phyloP scores from a whole-genome alignment of 2,329 filamentous ascomycete species.

The Colletotrichum sp. region DNA sequence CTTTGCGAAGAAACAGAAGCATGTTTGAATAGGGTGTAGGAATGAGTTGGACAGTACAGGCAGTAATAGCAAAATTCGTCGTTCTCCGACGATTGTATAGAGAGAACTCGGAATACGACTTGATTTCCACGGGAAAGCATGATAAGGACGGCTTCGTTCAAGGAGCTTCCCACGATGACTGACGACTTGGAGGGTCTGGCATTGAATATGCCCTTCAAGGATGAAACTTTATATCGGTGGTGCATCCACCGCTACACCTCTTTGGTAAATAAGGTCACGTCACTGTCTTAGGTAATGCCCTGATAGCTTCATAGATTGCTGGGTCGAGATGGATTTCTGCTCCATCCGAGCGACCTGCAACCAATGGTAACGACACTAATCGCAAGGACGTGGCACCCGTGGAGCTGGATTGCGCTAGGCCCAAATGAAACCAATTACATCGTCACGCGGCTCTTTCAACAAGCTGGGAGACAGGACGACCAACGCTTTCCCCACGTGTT shows the following conservation, averaged over 20 bases:
- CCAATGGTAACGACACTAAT: constrained; percentile 13
- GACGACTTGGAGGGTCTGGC: background rate
- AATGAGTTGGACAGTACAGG: background rate
- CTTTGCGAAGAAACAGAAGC: background rate
- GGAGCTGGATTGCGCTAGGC: constrained; percentile 18
- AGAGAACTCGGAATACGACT: background rate
- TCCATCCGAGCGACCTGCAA: background rate
- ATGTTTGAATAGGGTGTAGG: background rate
- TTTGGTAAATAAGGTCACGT: background rate
- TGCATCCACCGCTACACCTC: background rate
- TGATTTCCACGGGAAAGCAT: background rate
- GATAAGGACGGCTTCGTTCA: background rate
- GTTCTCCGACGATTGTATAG: background rate
- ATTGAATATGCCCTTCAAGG: background rate
- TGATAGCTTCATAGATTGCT: background rate
- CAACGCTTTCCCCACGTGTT: constrained; percentile 22
- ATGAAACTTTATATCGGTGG: background rate
- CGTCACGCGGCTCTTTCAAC: constrained; percentile 16
- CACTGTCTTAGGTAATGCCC: background rate
- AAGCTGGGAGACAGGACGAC: constrained; percentile 17
- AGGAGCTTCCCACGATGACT: background rate
- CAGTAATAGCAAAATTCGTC: background rate
- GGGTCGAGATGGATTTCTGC: background rate
- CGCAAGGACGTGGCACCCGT: constrained; percentile 7
- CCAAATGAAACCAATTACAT: constrained; percentile 19